Base-by-base conservation (phyloP, 805 yeast genomes). In the Nakazawaea sp. region DNA sequence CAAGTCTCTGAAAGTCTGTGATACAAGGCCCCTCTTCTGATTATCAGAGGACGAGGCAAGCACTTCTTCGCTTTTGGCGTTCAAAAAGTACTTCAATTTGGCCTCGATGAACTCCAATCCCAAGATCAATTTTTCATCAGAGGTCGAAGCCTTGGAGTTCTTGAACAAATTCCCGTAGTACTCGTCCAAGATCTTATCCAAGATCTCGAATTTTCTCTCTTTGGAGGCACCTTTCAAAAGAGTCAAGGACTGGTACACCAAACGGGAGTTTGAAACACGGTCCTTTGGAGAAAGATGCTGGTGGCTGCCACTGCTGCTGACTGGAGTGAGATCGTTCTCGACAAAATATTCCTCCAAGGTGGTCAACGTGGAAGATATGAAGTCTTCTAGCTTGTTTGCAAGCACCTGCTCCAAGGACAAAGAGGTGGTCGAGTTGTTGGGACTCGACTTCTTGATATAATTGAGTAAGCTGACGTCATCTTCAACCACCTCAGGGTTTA, bases 81-180 rank as follows among this genome's bases (percentile, higher is more conserved):
- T 15, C 61, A 58, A 38, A 40, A 57, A 30, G 58, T 57, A 11
- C 55, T 59, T 28, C 20, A 30, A 58, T 57, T 25, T 59, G 4
- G 54, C 62, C 6, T 58, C 63, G n/a, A 43, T 59, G 32, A 56
- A 60, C 35, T 60, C 59, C 12, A 46, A 53, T 23, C 56, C 62
- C 9, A 50, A 49, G 30, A 34, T 17, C 31, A 32, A 38, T 25
- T 32, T 34, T 30, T 42, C 42, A n/a, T 44, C 41, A 5, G 42
- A 42, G 18, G 39, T 36, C 15, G 43, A 24, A 16, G 38, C 35
- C 13, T 9, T 34, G 24, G 31, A 21, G 15, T 27, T 36, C 15
- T 28, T 15, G 23, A 38, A 33, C 15, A 39, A 15, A 18, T 30
- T 27, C 5, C 38, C 37, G 17, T 39, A 39, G 19, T 39, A 23